Conservation (phyloP, 306 rosid genomes). For the Sophora flavescens region DNA sequence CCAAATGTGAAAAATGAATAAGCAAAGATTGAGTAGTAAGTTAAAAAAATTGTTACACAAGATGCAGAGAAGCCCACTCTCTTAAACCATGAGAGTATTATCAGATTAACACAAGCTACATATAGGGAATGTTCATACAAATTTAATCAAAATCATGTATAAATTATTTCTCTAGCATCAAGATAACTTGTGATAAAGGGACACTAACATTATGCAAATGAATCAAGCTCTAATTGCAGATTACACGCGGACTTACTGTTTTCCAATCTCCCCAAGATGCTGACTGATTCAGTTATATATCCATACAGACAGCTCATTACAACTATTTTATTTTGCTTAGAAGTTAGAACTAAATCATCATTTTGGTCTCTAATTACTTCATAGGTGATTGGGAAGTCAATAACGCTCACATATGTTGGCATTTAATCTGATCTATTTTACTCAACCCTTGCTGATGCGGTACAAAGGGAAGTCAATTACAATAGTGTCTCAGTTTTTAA, state of each 20-base stretch:
- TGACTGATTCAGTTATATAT: background rate
- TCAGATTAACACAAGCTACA: background rate
- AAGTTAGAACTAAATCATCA: background rate
- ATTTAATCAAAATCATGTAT: background rate
- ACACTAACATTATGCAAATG: background rate
- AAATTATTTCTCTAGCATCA: background rate
- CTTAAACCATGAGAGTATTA: no score
- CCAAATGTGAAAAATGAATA: conserved; percentile 21
- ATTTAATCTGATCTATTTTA: background rate
- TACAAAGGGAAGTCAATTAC: background rate
- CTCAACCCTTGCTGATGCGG: background rate
- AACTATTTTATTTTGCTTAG: no score
- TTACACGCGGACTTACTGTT: background rate
- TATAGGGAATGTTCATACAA: background rate
- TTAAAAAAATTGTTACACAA: no score
- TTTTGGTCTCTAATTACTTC: background rate
- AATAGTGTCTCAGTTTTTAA: background rate
- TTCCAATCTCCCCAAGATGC: background rate
- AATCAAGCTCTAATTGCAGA: background rate
- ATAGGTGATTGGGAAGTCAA: background rate
- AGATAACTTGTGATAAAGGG: background rate
- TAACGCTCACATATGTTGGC: background rate
- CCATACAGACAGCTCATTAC: background rate
- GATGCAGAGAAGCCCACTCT: no score
- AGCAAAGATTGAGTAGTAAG: conserved; percentile 7